These are phyloP conservation scores for Penicillium antarcticum DNA, from an alignment of 495 filamentous ascomycete genomes.

Conservation along the genomic window DNA sequence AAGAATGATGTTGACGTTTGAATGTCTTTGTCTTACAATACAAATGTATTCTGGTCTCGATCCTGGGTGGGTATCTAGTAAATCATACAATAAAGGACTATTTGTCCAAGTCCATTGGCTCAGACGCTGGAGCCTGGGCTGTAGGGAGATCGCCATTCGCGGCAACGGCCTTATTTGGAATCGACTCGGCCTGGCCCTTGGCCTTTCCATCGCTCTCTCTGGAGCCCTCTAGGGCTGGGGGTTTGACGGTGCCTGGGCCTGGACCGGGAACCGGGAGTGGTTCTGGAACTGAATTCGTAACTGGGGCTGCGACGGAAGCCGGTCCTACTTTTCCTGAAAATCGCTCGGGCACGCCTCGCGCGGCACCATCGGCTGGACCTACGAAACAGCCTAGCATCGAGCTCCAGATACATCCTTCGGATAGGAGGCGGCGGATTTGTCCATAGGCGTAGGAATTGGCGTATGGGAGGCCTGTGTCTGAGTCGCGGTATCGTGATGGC, in stretches of 20 bases:
- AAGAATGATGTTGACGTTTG: constrained; percentile 8
- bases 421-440: constrained; percentile 59
- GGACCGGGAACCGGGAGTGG: too few relatives aligned
- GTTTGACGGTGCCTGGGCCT: neutral
- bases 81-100: constrained; percentile 9
- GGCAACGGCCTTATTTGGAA: neutral
- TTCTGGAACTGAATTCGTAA: too few relatives aligned
- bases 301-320: neutral
- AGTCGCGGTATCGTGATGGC: constrained; percentile 73
- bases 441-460: constrained; percentile 70
- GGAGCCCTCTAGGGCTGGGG: neutral
- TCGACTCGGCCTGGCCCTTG: neutral
- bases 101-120: constrained; percentile 19
- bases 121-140: constrained; percentile 4
- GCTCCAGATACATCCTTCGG: constrained; percentile 69
- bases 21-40: too few relatives aligned
- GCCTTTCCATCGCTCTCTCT: too few relatives aligned
- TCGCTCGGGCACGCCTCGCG: constrained; percentile 64
- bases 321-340: constrained; percentile 44
- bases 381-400: constrained; percentile 72
- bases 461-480: constrained; percentile 72
- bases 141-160: neutral
- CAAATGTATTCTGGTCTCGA: neutral
- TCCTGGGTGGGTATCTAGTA: constrained; percentile 9
- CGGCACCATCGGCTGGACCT: constrained; percentile 57